Evolutionary conservation across 2,329 filamentous ascomycete species (phyloP), one percentile per base, ranked within the genome.

Genomic region (Cryphonectria carpinicola): DNA sequence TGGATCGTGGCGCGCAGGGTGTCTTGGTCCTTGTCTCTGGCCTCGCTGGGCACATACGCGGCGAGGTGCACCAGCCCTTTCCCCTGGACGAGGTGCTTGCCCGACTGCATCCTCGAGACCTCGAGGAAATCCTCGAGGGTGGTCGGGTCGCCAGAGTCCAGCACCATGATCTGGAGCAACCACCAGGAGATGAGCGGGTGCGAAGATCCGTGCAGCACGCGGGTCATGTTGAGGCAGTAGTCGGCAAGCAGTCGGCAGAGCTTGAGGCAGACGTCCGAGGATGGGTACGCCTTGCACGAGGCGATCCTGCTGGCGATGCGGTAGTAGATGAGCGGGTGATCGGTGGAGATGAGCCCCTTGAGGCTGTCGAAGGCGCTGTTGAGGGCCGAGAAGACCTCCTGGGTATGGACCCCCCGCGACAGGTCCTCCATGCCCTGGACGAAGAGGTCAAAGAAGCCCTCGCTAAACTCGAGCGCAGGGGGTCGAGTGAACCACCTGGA

Each of bases 281-380:
- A 54, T 3, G 68, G 64, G 32, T 70, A 70, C 25, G 43, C 54
- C 13, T 32, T 41, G 25, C 46, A 70, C 2, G 68, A 65, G 13
- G 56, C 63, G 5, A 66, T 22, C 19, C 41, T 28, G 28, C 49
- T 49, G 22, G 66, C 60, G 3, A 70, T 60, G 4, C 41, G 63
- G 11, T 66, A 32, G 41, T 67, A 67, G 10, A 63, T 52, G 22
- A 70, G 7, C 2, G 64, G 68, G 7, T 70, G 68, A 39, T 66
- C 56, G 14, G 11, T n/a, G 10, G 22, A 1, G 4, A 70, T 52
- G 17, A 66, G 37, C 7, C 61, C 41, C 25, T 70, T 66, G 19
- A 70, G 56, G 4, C n/a, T n/a, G 6, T 70, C 68, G 66, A 70
- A 67, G 22, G 68, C 56, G 35, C 32, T 14, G 19, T 70, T 70